Evolutionary conservation across 345 rosid species (phyloP), one percentile per base, ranked within the genome.

Genomic region (Raphanus raphanistrum): DNA sequence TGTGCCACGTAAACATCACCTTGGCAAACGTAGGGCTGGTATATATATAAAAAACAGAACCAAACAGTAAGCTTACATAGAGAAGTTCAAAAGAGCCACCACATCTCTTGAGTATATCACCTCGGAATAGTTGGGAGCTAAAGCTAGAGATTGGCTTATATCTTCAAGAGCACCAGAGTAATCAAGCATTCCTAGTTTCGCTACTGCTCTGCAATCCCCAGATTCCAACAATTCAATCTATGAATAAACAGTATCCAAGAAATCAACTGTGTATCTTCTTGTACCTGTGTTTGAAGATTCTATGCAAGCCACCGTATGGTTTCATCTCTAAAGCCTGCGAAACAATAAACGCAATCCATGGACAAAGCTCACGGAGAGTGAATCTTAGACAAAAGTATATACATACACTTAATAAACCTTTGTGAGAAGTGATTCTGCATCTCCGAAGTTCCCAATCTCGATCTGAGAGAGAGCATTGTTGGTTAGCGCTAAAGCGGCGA

Each of bases 1-100:
- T 87, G 84, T 3, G 86, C 93, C 73, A 92, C 65, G 74, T 86
- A 86, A 29, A 83, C 84, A 88, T 94, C 96, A 73, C 97, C 98
- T 84, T 92, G 88, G 70, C 92, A 84, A n/a, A 92, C 62, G 54
- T 92, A 83, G 48, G 89, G 86, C 96, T 94, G 85, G 21, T 28
- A 21, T 21, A 21, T 38, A 64, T 13, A 73, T 36, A 50, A 27
- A 27, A 3, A 45, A 80, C 8, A 5, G 36, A 36, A 36, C 5
- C n/a, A 58, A 58, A 58, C 9, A 58, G 21, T 59, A 45, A 59
- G 76, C 21, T 68, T 21, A 50, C 66, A 6, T 3, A 1, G 1
- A 5, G 73, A 69, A 26, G 13, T 70, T 29, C 41, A 36, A 74
- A 48, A 73, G 45, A 67, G 8, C 32, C 8, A 2, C 15, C 15